Evolutionary conservation across 768 basidiomycete species (phyloP).

Genomic region (Floccularia luteovirens): DNA sequence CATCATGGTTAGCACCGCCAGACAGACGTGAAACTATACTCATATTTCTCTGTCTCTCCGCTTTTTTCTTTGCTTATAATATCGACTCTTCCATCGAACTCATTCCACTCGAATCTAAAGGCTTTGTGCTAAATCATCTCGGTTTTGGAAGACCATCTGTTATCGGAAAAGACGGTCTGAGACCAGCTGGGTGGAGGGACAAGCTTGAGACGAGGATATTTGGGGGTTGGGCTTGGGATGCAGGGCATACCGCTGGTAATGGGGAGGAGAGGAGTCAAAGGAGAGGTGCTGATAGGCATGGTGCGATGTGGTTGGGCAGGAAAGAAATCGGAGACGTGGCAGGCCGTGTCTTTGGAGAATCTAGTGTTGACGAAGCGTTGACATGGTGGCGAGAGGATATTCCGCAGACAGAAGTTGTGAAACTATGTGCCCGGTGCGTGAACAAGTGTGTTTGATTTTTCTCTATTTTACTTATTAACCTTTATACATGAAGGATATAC

Average conservation of each 20-base stretch:
- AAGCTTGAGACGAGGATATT: conserved; percentile 54
- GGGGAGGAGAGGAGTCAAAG: conserved; percentile 39
- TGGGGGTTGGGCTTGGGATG: conserved; percentile 65
- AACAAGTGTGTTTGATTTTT: conserved; percentile 12
- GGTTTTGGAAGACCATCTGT: conserved; percentile 28
- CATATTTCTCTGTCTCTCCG: conserved; percentile 52
- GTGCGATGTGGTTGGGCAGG: conserved; percentile 34
- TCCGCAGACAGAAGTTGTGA: conserved; percentile 48
- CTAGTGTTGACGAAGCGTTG: conserved; percentile 45
- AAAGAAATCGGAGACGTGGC: conserved; percentile 18
- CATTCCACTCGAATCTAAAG: conserved; percentile 28
- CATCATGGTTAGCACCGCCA: conserved; percentile 60
- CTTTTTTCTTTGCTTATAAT: conserved; percentile 71
- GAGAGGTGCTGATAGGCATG: conserved; percentile 31
- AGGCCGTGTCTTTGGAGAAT: conserved; percentile 19
- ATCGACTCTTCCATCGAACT: conserved; percentile 55
- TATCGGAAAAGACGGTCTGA: conserved; percentile 38
- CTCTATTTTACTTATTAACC: conserved; percentile 1
- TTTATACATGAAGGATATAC: conserved; percentile 55
- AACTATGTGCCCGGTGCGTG: conserved; percentile 59
- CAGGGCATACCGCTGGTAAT: conserved; percentile 49
- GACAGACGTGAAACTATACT: conserved; percentile 70
- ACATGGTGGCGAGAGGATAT: conserved; percentile 46
- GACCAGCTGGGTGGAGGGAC: conserved; percentile 46
- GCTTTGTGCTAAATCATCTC: conserved; percentile 26